Percentiles rank a stretch among this genome's conserved stretches.
Evolutionary conservation across 1,284 basidiomycete genomes (phyloP).

Genomic region (Agaricales sp.): DNA sequence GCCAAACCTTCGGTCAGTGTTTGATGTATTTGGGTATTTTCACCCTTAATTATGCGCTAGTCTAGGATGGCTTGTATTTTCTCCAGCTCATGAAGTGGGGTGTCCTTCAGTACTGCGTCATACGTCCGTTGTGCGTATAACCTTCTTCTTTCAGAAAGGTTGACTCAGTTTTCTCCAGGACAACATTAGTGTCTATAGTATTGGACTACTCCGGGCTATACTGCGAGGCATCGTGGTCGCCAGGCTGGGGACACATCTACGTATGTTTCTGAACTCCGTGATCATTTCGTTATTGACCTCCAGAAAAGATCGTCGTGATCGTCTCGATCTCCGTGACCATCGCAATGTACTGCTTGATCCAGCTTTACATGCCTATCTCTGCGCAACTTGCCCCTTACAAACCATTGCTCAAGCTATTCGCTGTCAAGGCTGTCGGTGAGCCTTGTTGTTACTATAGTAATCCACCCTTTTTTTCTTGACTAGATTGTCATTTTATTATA

Average conservation of each 20-base stretch:
- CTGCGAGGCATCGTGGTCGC: conserved; percentile 63
- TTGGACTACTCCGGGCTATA: conserved; percentile 59
- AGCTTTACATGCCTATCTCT: conserved; percentile 57
- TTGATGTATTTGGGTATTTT: neutral
- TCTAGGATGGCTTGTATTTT: conserved; percentile 58
- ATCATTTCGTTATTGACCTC: conserved; percentile 1
- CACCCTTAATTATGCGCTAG: conserved; percentile 2
- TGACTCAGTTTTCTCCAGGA: conserved; percentile 23
- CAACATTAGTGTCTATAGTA: conserved; percentile 55
- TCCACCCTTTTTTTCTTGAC: neutral
- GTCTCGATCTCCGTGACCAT: conserved; percentile 69
- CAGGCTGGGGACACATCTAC: conserved; percentile 62
- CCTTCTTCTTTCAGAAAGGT: neutral
- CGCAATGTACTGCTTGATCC: conserved; percentile 76
- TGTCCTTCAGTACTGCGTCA: conserved; percentile 71
- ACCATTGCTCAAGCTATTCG: conserved; percentile 64
- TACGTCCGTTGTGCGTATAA: conserved; percentile 45
- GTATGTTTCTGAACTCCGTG: conserved; percentile 23
- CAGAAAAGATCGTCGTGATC: conserved; percentile 42
- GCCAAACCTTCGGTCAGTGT: conserved; percentile 45
- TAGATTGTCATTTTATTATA: too few relatives aligned
- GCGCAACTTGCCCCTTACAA: conserved; percentile 45
- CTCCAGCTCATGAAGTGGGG: conserved; percentile 75
- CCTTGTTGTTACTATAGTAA: conserved; percentile 4
- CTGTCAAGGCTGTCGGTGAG: conserved; percentile 64